Base-by-base conservation (phyloP, 2,329 filamentous ascomycete genomes). In the Aspergillus persii region DNA sequence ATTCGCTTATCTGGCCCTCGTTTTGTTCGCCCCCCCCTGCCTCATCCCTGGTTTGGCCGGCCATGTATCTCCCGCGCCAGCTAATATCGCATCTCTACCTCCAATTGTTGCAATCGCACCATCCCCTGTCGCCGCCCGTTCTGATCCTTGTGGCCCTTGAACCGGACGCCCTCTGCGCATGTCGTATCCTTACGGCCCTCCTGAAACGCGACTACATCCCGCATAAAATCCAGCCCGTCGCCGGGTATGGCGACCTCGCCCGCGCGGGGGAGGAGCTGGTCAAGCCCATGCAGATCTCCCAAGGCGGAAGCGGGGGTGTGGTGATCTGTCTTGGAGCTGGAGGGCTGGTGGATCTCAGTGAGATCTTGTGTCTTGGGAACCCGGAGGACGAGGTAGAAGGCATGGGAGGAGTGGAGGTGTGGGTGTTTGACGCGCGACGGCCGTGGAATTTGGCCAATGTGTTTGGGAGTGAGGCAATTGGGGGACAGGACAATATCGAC, bases 171-270 rank as follows among this genome's bases (percentile, higher is more conserved):
- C 86, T 99, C 62, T 98, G 94, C 77, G 95, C 93, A 63, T 96
- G 92, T 74, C 92, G 93, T 62, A 97, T 99, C 61, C 86, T 99
- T 51, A 96, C 94, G 2, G 85, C 89, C 53, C 84, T 99, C n/a
- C 83, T 99, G 61, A 97, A 96, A 78, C 90, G 94, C 82, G 95
- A 99, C 81, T 98, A 96, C 73, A 96, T 99, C 67, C 91, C 90
- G 12, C 94, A 98, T 80, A 98, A 97, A 78, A 96, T 98, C 71
- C 91, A 97, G 70, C 95, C 95, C 1, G 89, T 99, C 56, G 87
- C 91, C 23, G 95, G 95, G 57, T 98, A 97, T 86, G 88, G 86
- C 65, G 95, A 98, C 74, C 85, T 99, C 50, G 84, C 91, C 71
- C 88, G 86, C 67, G 89, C 89, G 26, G 93, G 93, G 50, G 84